Percentiles rank a stretch among this genome's conserved stretches.
Evolutionary conservation across 805 yeast genomes (phyloP).

Genomic region (Ogataea naganishii): DNA sequence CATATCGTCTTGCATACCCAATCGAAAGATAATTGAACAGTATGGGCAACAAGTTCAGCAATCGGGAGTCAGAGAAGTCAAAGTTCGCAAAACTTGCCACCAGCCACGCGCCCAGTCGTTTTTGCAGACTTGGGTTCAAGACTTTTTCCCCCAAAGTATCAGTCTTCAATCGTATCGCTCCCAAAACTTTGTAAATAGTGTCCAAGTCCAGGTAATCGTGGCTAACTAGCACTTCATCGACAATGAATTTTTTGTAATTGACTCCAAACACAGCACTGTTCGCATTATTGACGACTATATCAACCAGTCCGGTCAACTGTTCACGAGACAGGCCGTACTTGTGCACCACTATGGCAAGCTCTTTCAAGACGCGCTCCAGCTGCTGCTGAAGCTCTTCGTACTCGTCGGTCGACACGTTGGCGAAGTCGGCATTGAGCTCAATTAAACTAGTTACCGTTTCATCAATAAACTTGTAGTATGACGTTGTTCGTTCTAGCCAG

Average conservation of each 20-base stretch:
- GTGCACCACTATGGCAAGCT: constrained; percentile 14
- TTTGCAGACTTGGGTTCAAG: constrained; percentile 11
- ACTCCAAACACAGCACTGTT: constrained; percentile 8
- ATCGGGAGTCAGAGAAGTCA: constrained; percentile 8
- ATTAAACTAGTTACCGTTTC: too few species aligned
- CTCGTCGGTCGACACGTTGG: too few species aligned
- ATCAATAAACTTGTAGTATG: too few species aligned
- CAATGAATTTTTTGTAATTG: constrained; percentile 9
- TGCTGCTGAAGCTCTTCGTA: too few species aligned
- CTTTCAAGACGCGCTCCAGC: too few species aligned
- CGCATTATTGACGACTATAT: constrained; percentile 9
- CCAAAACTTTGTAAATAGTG: constrained; percentile 11
- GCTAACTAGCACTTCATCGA: constrained; percentile 8
- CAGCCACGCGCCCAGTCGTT: constrained; percentile 12
- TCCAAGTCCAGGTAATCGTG: constrained; percentile 16
- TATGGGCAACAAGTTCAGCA: constrained; percentile 12
- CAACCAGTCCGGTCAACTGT: constrained; percentile 13
- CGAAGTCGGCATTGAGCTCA: too few species aligned
- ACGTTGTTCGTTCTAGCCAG: too few species aligned
- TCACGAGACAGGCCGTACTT: constrained; percentile 13
- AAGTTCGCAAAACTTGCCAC: constrained; percentile 14
- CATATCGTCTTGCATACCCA: constrained; percentile 16
- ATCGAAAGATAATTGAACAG: constrained; percentile 18
- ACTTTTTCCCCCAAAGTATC: constrained; percentile 11
- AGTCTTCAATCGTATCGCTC: constrained; percentile 10